Base-by-base conservation (phyloP, 768 basidiomycete genomes). In the Tylopilus intermedius region DNA sequence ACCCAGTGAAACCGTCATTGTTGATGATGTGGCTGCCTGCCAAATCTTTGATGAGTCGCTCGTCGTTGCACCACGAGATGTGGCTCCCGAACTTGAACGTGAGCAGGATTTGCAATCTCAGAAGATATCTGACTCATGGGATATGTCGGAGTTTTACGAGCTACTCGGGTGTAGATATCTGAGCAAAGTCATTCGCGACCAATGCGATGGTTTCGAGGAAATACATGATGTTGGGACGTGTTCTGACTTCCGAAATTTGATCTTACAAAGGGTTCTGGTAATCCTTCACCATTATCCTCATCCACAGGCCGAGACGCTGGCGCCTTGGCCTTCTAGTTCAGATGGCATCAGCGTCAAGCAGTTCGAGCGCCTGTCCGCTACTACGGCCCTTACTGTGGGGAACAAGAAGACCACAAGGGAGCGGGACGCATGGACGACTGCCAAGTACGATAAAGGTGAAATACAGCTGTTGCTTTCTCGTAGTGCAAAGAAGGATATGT, bases 1-100 rank as follows among this genome's bases (percentile, higher is more conserved):
- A 51, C 80, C 90, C 0, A 74, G 75, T 45, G 77, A 87, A 59
- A 82, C 92, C 10, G 79, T 89, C 27, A 78, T 95, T 42, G 86
- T 86, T 10, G 93, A 97, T 64, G 91, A 95, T 64, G 82, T 82
- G 2, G 84, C 86, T 45, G 71, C 83, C 8, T 80, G 84, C 61
- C 83, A 86, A 52, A 73, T 84, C 14, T 94, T 94, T 63, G 83
- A 82, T 10, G 82, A 83, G 35, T 74, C 76, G 2, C 71, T 94
- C 9, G 87, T 84, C 61, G 78, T 78, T 8, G 88, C 86, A 7
- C 87, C 88, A 1, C 88, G 93, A 65, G 93, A 96, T 65, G 6
- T 14, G 15, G 35, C 35, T 37, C 43, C 33, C 4, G 90, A 94
- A 60, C 74, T 97, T 5, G 94, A 97, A 82, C 79, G 83, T 88